Evolutionary conservation across 805 yeast species (phyloP).

Genomic region (Saccharomycopsis sp.): DNA sequence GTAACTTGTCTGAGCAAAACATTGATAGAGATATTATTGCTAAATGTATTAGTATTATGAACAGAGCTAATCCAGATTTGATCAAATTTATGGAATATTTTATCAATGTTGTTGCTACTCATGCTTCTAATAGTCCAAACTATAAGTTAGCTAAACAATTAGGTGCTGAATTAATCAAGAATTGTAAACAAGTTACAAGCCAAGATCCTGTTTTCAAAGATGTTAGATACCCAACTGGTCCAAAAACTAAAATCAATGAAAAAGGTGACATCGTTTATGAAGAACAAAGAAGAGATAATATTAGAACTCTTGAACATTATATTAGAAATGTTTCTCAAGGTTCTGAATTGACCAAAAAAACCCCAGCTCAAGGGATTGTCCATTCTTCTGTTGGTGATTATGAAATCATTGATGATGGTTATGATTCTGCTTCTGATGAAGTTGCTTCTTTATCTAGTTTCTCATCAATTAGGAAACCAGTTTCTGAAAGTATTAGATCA

Average conservation of each 20-base stretch:
- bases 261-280: slow-evolving; percentile 80
- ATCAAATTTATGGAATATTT: slow-evolving; percentile 94
- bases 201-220: slow-evolving; percentile 91
- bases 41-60: slow-evolving; percentile 95
- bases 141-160: slow-evolving; percentile 81
- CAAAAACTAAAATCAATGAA: slow-evolving; percentile 77
- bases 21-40: slow-evolving; percentile 94
- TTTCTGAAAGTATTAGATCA: slow-evolving; percentile 60
- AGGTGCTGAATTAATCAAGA: slow-evolving; percentile 90
- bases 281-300: slow-evolving; percentile 82
- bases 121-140: slow-evolving; percentile 12
- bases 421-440: slow-evolving; percentile 56
- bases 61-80: slow-evolving; percentile 87
- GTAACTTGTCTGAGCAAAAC: slow-evolving; percentile 71
- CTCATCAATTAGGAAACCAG: slow-evolving; percentile 61
- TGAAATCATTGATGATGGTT: slow-evolving; percentile 36
- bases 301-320: slow-evolving; percentile 90
- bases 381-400: slow-evolving; percentile 28
- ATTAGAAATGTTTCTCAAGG: slow-evolving; percentile 96
- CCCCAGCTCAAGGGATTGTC: slow-evolving; percentile 53
- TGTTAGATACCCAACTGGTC: slow-evolving; percentile 89
- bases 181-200: slow-evolving; percentile 78
- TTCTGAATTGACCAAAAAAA: slow-evolving; percentile 69
- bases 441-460: slow-evolving; percentile 75
- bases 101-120: slow-evolving; percentile 41